These are phyloP conservation scores for Coemansia sp. DNA, from an alignment of 192 early-diverging fungal genomes.

Conservation along the genomic window DNA sequence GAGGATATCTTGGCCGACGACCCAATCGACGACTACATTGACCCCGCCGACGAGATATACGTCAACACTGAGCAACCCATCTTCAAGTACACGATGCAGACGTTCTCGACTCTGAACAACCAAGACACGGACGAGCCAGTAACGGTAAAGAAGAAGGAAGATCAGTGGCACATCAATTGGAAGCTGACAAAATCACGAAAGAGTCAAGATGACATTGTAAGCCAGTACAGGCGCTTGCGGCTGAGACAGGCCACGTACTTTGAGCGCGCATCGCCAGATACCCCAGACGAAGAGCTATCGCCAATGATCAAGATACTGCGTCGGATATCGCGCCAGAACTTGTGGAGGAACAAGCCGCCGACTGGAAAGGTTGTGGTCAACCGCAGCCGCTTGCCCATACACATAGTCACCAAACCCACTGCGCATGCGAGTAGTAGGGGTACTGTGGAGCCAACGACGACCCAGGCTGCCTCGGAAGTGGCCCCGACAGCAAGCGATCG, in stretches of 20 bases:
- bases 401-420: not conserved
- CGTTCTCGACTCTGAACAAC: conserved; percentile 52
- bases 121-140: conserved; percentile 39
- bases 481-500: not conserved
- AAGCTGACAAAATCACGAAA: conserved; percentile 26
- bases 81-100: conserved; percentile 39
- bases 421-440: not conserved
- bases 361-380: conserved; percentile 40
- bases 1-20: conserved; percentile 8
- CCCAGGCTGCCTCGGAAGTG: not conserved
- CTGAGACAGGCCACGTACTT: conserved; percentile 47
- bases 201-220: conserved; percentile 5
- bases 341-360: conserved; percentile 43
- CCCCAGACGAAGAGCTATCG: conserved; percentile 44
- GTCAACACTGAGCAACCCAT: conserved; percentile 40
- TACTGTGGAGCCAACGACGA: not conserved
- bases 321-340: conserved; percentile 36
- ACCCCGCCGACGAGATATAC: conserved; percentile 46
- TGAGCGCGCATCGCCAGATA: conserved; percentile 47
- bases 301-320: conserved; percentile 43
- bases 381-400: conserved; percentile 24
- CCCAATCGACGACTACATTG: conserved; percentile 18
- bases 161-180: conserved; percentile 46
- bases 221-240: conserved; percentile 28
- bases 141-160: conserved; percentile 30